Evolutionary conservation across 164 flowering plant genomes (phyloP), one percentile per base, ranked within the genome.

Genomic region (Saururus chinensis): DNA sequence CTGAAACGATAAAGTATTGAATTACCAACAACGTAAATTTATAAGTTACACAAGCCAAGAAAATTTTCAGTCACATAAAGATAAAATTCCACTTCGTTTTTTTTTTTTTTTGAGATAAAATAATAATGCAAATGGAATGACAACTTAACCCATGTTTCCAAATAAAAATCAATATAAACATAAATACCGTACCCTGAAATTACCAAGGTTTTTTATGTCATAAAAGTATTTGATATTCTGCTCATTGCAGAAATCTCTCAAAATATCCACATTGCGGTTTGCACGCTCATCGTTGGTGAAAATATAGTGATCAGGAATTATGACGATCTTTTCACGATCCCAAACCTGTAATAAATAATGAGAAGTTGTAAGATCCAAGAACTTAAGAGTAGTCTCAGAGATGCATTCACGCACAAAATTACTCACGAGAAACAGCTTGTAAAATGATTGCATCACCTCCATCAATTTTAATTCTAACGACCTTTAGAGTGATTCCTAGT

Each of bases 271-370:
- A 75, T 95, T 95, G 20, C 97, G 95, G 60, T 95, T 95, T 60
- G 99, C 97, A 57, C 89, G 89, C 65, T 90, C 91, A 74, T 93
- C 99, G 56, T 68, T 77, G 53, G 99, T 93, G 70, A 93, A 93
- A 63, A 93, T 93, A 60, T 95, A 95, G 68, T 95, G 99, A 62
- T 95, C 99, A 55, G 99, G 99, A 66, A 95, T 91, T 19, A 91
- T 77, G 22, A 95, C 93, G 64, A 95, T 57, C 84, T 91, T 95
- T 65, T 95, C 99, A 62, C 97, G 93, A 71, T 95, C 97, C 99
- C 96, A 91, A 62, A 95, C 97, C 99, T 95, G 64, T 60, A 64
- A 68, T 23, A 17, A 35, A 58, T 45, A 2, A 45, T 0, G 25
- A 58, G 4, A 14, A 14, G 23, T 0, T 22, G 17, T 26, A 56